Evolutionary conservation across 139 green algal genomes (phyloP), one percentile per base, ranked within the genome.

Genomic region (Zygnema cylindricum): DNA sequence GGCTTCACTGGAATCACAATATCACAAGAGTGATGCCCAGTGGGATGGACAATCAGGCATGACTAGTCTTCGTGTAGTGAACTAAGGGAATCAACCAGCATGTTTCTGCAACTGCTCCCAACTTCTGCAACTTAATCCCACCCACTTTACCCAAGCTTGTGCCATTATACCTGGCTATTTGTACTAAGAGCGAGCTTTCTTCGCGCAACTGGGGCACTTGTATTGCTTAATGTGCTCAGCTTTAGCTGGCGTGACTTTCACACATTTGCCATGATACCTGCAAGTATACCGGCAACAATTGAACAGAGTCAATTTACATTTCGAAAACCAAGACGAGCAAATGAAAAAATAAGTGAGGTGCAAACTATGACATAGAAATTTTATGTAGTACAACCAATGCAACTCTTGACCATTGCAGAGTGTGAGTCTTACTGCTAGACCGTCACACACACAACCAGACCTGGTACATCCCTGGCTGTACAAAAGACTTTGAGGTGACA

Each of bases 211-310:
- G 16, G 88, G 88, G 69, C 88, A 92, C 43, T 92, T 92, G 78
- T 92, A 92, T 32, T 92, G 35, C 69, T 92, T 91, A 69, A 92
- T 92, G n/a, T 92, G 88, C 43, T 92, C 88, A 38, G 88, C 88
- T 43, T 84, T 89, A 2, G 84, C 88, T 41, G 88, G 88, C n/a
- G 88, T 92, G 38, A 92, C 85, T 49, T 92, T 92, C 2, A 92
- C 88, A 22, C 88, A 92, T 55, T 91, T 91, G 22, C 88, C 88
- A 69, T 92, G 88, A 39, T 90, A 92, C 86, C 86, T 85, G 76
- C 30, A 85, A 84, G 71, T 11, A 43, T 16, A 30, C 71, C 7
- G 7, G 43, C 71, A 79, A 43, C 7, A n/a, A n/a, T n/a, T n/a
- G n/a, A n/a, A n/a, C n/a, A n/a, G n/a, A n/a, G n/a, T n/a, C n/a